A percentile compares a stretch with the other conserved stretches of the same genome.
These are phyloP conservation scores for Sanghuangporus weigelae DNA, from an alignment of 1,284 basidiomycete genomes.

Conservation along the genomic window DNA sequence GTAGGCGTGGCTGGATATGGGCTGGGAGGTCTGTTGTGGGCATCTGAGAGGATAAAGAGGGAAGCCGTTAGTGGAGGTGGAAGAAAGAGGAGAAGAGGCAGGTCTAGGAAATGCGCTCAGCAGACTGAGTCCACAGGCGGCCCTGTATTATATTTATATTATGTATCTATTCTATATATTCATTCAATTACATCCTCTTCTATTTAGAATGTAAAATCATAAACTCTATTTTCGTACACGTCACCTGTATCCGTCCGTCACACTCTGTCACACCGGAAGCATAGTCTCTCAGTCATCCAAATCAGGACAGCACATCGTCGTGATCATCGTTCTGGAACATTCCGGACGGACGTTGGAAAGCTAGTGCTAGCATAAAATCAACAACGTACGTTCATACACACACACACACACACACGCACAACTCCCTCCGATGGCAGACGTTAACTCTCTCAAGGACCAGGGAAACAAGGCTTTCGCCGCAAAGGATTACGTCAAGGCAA, in stretches of 20 bases:
- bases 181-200: background rate
- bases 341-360: background rate
- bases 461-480: conserved; percentile 96
- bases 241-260: background rate
- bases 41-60: background rate
- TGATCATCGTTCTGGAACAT: conserved; percentile 3
- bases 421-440: conserved; percentile 15
- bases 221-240: background rate
- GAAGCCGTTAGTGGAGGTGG: background rate
- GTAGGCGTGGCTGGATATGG: conserved; percentile 7
- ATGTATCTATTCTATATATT: background rate
- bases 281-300: no score
- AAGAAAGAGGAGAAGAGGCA: background rate
- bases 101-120: background rate
- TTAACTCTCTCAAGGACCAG: conserved; percentile 74
- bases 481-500: conserved; percentile 89
- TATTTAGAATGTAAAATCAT: background rate
- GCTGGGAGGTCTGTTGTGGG: conserved; percentile 5
- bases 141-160: background rate
- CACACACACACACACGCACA: no score
- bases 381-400: no score
- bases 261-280: background rate
- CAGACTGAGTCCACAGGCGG: no score
- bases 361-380: no score
- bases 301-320: background rate